These are phyloP conservation scores for Hypoxylon rubiginosum DNA, from an alignment of 2,329 filamentous ascomycete species.

Conservation along the genomic window DNA sequence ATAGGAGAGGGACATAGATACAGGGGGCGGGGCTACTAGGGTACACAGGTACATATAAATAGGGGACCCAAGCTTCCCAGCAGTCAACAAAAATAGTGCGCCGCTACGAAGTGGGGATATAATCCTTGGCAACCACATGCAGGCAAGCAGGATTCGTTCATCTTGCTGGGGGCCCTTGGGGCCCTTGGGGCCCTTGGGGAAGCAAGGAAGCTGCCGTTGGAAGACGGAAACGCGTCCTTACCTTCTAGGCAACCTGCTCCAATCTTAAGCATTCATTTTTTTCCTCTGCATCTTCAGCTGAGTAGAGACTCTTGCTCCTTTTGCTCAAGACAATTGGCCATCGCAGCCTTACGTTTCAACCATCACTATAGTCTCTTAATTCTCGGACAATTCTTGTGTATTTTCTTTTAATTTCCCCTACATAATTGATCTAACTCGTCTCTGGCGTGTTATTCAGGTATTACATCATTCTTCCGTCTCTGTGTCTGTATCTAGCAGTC, in stretches of 20 bases:
- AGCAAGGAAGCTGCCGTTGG: constrained; percentile 22
- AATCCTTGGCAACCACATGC: constrained; percentile 30
- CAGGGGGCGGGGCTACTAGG: constrained; percentile 1
- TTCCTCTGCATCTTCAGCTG: constrained; percentile 16
- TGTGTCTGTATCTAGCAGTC: background rate
- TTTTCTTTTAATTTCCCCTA: constrained; percentile 26
- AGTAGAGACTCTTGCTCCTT: constrained; percentile 8
- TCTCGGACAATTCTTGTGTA: background rate
- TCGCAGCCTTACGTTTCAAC: constrained; percentile 10
- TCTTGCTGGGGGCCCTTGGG: constrained; percentile 28
- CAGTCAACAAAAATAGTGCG: constrained; percentile 37
- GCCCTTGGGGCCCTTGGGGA: too few species aligned
- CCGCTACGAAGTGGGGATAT: constrained; percentile 34
- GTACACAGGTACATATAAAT: background rate
- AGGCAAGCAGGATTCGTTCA: constrained; percentile 24
- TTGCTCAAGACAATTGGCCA: constrained; percentile 25
- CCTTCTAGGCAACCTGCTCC: constrained; percentile 13
- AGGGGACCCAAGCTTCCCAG: constrained; percentile 18
- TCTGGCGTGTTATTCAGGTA: constrained; percentile 19
- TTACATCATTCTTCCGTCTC: constrained; percentile 46
- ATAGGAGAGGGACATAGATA: constrained; percentile 2
- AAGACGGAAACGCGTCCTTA: constrained; percentile 32
- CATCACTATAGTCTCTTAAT: constrained; percentile 7
- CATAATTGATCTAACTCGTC: constrained; percentile 17
- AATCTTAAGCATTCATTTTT: constrained; percentile 3